These are phyloP conservation scores for Geranomyces variabilis DNA, from an alignment of 192 early-diverging fungal genomes.

Conservation along the genomic window DNA sequence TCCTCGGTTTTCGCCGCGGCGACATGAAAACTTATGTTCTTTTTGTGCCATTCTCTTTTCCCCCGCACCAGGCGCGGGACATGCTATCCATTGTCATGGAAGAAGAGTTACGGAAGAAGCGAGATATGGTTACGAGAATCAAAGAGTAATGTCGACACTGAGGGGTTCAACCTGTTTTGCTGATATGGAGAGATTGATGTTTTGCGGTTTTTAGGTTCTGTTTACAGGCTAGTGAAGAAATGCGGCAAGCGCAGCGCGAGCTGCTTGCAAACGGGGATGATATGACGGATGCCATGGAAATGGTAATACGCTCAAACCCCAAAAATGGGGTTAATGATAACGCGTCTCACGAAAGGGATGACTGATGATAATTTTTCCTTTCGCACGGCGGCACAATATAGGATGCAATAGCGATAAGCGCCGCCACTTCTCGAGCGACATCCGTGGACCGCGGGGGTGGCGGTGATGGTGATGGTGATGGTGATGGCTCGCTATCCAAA, in stretches of 20 bases:
- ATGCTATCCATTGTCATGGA: constrained; percentile 9
- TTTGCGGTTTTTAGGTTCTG: constrained; percentile 13
- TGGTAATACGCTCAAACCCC: too few relatives aligned
- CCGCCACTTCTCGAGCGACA: too few relatives aligned
- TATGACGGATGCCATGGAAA: background rate
- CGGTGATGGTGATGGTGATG: too few relatives aligned
- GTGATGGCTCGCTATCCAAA: background rate
- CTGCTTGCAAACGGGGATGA: background rate
- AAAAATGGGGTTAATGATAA: too few relatives aligned
- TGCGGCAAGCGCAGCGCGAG: background rate
- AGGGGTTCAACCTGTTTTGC: too few relatives aligned
- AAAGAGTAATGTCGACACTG: too few relatives aligned
- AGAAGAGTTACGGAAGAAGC: constrained; percentile 15
- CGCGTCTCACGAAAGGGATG: too few relatives aligned
- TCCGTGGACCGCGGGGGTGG: too few relatives aligned
- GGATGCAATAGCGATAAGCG: too few relatives aligned
- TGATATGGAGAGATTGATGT: background rate
- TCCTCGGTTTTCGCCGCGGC: background rate
- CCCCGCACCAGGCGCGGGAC: constrained; percentile 17
- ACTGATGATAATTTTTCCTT: background rate
- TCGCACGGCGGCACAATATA: too few relatives aligned
- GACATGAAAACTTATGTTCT: background rate
- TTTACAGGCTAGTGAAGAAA: constrained; percentile 7
- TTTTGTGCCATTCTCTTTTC: background rate
- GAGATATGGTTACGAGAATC: background rate